Conservation (phyloP, 2,329 filamentous ascomycete genomes). For the Ophiostoma pallidulum region DNA sequence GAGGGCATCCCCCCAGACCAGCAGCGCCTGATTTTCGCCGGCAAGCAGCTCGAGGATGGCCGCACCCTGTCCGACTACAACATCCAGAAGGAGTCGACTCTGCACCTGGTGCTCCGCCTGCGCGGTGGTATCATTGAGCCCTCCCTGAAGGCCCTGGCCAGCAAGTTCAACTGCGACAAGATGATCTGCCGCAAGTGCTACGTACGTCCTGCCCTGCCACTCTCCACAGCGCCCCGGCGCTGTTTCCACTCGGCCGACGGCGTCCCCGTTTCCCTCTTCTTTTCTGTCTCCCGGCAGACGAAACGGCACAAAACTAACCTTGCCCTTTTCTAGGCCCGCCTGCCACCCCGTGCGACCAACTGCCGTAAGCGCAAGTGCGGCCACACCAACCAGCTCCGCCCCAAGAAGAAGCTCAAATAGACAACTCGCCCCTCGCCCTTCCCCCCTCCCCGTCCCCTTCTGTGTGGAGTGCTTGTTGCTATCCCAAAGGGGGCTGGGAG, state of each 20-base stretch:
- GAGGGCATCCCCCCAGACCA: slow-evolving; percentile 97
- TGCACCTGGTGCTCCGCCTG: slow-evolving; percentile 96
- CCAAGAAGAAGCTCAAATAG: slow-evolving; percentile 87
- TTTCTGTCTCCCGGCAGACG: too few relatives aligned
- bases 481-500: too few relatives aligned
- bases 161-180: slow-evolving; percentile 98
- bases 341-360: slow-evolving; percentile 98
- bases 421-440: slow-evolving; percentile 23
- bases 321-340: slow-evolving; percentile 46
- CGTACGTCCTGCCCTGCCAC: slow-evolving; percentile 36
- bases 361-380: slow-evolving; percentile 99
- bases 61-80: slow-evolving; percentile 97
- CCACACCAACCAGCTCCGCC: slow-evolving; percentile 99
- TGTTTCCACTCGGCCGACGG: too few relatives aligned
- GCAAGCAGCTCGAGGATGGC: slow-evolving; percentile 98
- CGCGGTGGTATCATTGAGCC: slow-evolving; percentile 99
- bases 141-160: slow-evolving; percentile 94
- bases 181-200: slow-evolving; percentile 99
- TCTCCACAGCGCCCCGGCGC: too few relatives aligned
- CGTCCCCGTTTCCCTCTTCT: too few relatives aligned
- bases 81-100: slow-evolving; percentile 99
- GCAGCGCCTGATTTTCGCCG: slow-evolving; percentile 97
- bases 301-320: too few relatives aligned
- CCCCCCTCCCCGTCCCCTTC: too few relatives aligned
- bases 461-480: slow-evolving; percentile 8